Evolutionary conservation across 2,329 filamentous ascomycete genomes (phyloP), one percentile per base, ranked within the genome.

Genomic region (Alternaria conjuncta): DNA sequence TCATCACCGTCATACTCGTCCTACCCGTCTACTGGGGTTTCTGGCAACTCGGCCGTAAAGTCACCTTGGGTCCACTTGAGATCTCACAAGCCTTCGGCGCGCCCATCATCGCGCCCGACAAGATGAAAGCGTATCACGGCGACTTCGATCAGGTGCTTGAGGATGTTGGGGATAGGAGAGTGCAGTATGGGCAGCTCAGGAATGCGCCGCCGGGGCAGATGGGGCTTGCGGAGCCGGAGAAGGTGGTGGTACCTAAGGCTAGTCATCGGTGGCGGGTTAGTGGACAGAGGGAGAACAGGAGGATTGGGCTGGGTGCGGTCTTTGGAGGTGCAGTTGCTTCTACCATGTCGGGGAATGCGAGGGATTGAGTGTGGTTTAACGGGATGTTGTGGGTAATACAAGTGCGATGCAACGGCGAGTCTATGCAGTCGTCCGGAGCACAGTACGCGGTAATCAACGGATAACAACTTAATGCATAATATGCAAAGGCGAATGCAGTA

Each of bases 61-160:
- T 79, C 9, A 75, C 77, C 6, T 67, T 80, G 0, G 72, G 72
- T 13, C 78, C 78, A 6, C 71, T 80, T 2, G 77, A 79, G 54
- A 80, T 80, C 30, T 75, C 76, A 2, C 72, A 78, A 21, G 77
- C 76, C 2, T 79, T 79, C 56, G 72, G 72, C 2, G 75, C 77
- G 13, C 70, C 71, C 6, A 67, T 70, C 36, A 65, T 72, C 46
- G 57, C 62, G 23, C 71, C 71, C 0, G 67, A 67, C 1, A 60
- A 57, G n/a, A 67, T 63, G 4, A 65, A 65, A 18, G 65, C 61
- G 1, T 57, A 68, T 21, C 71, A 73, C 28, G 71, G 68, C 8
- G 71, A 73, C 20, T 72, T 73, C 23, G 66, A 70, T 2, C 61
- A 71, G 46, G 63, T 73, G 18, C 53, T 73, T 6, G 51, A 66